Conservation (phyloP, 2,329 filamentous ascomycete species). For the Biscogniauxia sp. region DNA sequence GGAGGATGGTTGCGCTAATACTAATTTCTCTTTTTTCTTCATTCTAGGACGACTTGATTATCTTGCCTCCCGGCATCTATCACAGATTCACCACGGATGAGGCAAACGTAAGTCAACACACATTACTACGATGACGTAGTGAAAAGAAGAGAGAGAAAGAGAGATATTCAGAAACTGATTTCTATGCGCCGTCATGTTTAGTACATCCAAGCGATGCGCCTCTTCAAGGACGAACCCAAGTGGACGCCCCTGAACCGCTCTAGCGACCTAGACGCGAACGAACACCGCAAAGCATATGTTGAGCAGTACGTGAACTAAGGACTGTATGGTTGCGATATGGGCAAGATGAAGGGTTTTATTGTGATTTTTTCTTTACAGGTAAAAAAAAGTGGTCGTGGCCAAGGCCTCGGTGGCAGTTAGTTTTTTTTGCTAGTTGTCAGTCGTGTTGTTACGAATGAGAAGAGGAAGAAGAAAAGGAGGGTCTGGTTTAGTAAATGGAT, state of each 20-base stretch:
- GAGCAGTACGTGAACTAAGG: conserved; percentile 35
- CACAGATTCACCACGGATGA: conserved; percentile 95
- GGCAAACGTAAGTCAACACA: conserved; percentile 67
- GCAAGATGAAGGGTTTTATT: neutral
- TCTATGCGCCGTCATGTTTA: conserved; percentile 35
- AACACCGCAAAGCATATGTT: conserved; percentile 76
- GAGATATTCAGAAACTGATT: neutral
- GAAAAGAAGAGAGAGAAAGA: neutral
- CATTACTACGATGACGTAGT: neutral
- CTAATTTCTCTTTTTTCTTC: neutral
- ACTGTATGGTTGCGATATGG: neutral
- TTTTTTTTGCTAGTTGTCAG: neutral
- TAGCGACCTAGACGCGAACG: conserved; percentile 73
- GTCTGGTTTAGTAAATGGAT: neutral
- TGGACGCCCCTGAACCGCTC: conserved; percentile 92
- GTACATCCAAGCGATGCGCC: conserved; percentile 93
- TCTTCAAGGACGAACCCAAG: conserved; percentile 98
- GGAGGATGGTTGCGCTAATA: too few relatives aligned
- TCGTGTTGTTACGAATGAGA: neutral
- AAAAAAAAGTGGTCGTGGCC: neutral
- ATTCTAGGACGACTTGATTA: conserved; percentile 72
- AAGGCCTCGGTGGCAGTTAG: neutral
- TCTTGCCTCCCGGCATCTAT: conserved; percentile 92
- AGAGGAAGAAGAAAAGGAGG: too few relatives aligned
- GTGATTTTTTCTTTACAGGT: neutral